These are phyloP conservation scores for Naganishia cerealis DNA, from an alignment of 1,284 basidiomycete species.

Conservation along the genomic window DNA sequence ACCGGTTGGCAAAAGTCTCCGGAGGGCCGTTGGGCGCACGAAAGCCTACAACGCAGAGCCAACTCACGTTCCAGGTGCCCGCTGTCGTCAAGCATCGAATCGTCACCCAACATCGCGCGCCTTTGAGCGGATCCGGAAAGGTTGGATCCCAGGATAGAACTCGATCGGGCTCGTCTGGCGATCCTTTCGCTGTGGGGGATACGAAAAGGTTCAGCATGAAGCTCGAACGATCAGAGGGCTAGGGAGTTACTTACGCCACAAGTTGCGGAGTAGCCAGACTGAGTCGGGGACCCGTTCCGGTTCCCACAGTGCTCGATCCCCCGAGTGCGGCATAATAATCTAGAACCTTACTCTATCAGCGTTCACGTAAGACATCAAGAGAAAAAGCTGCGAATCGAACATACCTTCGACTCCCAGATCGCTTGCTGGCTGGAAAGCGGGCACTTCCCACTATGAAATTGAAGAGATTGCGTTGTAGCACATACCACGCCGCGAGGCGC, in stretches of 20 bases:
- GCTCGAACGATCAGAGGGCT: background rate
- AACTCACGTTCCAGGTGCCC: constrained; percentile 21
- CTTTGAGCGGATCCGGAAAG: constrained; percentile 24
- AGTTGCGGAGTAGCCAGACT: constrained; percentile 30
- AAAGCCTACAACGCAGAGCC: background rate
- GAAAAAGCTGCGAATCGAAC: background rate
- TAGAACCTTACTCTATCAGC: background rate
- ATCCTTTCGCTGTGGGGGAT: constrained; percentile 7
- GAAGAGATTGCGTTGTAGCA: background rate
- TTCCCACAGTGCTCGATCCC: constrained; percentile 25
- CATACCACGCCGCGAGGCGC: background rate
- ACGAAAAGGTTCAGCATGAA: background rate
- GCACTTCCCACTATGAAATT: constrained; percentile 11
- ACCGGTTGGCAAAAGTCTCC: too few relatives aligned
- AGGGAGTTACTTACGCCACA: background rate
- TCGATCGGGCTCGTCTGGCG: constrained; percentile 21
- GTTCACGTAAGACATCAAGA: background rate
- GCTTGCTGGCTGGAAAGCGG: constrained; percentile 3
- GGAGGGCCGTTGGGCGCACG: background rate
- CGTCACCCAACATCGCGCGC: constrained; percentile 13
- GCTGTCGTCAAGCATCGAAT: constrained; percentile 17
- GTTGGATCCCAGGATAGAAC: constrained; percentile 24
- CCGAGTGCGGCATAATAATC: constrained; percentile 6
- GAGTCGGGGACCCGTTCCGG: constrained; percentile 21
- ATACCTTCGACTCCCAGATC: constrained; percentile 20